Percentiles rank a stretch among this genome's conserved stretches.
Conservation (phyloP, 129 eudicot species). For the Gnaphalium uliginosum region DNA sequence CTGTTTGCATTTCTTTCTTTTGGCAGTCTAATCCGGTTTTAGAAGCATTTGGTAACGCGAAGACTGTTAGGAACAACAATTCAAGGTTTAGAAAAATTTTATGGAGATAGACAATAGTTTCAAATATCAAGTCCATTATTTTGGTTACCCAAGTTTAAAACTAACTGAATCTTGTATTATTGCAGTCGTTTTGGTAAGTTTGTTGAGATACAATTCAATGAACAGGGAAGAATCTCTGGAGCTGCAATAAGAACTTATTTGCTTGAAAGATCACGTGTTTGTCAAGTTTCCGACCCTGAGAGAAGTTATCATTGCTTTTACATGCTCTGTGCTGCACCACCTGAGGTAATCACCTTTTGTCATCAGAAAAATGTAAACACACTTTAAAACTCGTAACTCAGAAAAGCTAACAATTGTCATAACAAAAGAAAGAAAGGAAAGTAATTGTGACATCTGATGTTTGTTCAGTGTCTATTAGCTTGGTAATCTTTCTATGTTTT, state of each 20-base stretch:
- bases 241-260: constrained; percentile 95
- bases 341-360: constrained; percentile 48
- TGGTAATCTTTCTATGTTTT: background rate
- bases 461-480: background rate
- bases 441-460: too few species aligned
- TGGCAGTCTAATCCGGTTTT: constrained; percentile 82
- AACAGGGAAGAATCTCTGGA: constrained; percentile 72
- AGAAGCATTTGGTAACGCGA: constrained; percentile 84
- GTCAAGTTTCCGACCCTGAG: constrained; percentile 93
- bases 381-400: too few species aligned
- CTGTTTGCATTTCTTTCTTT: constrained; percentile 21
- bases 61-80: constrained; percentile 78
- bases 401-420: too few species aligned
- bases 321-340: constrained; percentile 94
- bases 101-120: background rate
- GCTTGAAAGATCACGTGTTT: constrained; percentile 92
- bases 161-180: constrained; percentile 17
- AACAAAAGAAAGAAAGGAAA: too few species aligned
- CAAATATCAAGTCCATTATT: background rate
- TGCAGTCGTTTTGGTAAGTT: constrained; percentile 94
- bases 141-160: constrained; percentile 11
- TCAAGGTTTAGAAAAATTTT: constrained; percentile 52
- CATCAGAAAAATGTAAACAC: too few species aligned
- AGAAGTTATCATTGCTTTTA: constrained; percentile 95
- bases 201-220: constrained; percentile 86